These are phyloP conservation scores for Neonectria coccinea DNA, from an alignment of 2,329 filamentous ascomycete species.

Conservation along the genomic window DNA sequence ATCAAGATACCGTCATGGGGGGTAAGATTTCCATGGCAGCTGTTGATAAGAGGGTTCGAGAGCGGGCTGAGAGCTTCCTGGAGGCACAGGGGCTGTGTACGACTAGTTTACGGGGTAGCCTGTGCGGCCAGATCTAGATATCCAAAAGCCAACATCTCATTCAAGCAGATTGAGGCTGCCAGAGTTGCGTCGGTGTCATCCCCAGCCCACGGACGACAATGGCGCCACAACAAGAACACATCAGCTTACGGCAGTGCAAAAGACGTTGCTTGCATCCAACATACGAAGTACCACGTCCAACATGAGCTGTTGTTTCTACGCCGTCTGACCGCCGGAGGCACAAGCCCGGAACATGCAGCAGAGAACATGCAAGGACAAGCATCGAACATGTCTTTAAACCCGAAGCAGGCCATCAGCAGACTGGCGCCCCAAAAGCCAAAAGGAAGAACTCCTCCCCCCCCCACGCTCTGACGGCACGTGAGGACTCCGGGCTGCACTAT, in stretches of 20 bases:
- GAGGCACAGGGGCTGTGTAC: conserved; percentile 5
- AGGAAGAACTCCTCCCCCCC: conserved; percentile 7
- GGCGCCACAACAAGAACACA: not conserved
- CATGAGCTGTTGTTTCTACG: conserved; percentile 15
- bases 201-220: conserved; percentile 5
- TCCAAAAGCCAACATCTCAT: not conserved
- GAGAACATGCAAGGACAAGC: not conserved
- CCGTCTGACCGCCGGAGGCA: conserved; percentile 15
- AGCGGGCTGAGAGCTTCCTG: not conserved
- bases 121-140: not conserved
- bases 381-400: not conserved
- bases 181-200: conserved; percentile 2
- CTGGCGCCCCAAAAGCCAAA: not conserved
- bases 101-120: not conserved
- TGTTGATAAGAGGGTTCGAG: not conserved
- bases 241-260: not conserved
- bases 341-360: not conserved
- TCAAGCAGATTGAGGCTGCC: conserved; percentile 6
- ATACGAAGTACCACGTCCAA: not conserved
- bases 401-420: conserved; percentile 16
- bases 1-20: conserved; percentile 18
- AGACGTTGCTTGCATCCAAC: not conserved
- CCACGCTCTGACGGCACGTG: conserved; percentile 40
- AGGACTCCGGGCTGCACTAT: conserved; percentile 38
- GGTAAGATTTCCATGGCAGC: not conserved